These are phyloP conservation scores for Drechmeria coniospora DNA, from an alignment of 2,329 filamentous ascomycete genomes.

Conservation along the genomic window DNA sequence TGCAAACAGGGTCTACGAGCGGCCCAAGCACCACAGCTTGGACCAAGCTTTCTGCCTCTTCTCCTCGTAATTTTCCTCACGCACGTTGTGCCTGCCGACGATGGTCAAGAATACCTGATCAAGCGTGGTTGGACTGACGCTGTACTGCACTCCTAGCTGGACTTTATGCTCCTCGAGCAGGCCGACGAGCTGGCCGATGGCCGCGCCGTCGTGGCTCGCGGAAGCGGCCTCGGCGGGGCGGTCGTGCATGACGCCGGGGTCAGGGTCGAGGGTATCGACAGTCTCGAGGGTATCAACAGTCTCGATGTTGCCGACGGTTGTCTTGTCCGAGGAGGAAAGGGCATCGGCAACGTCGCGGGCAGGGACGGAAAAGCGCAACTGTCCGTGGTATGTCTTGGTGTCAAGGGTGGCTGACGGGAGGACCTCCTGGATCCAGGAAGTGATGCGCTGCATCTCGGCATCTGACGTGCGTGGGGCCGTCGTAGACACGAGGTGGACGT, in stretches of 20 bases:
- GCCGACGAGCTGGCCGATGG: conserved; percentile 55
- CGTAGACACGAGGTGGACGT: conserved; percentile 66
- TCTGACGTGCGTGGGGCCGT: conserved; percentile 58
- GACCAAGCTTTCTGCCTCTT: conserved; percentile 10
- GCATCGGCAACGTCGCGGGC: conserved; percentile 22
- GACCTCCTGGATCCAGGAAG: conserved; percentile 44
- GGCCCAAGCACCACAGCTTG: conserved; percentile 1
- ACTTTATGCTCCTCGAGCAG: conserved; percentile 57
- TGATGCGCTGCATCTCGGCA: conserved; percentile 51
- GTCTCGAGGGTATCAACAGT: neutral
- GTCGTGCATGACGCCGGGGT: neutral
- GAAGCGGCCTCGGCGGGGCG: conserved; percentile 8
- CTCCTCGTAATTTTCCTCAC: conserved; percentile 50
- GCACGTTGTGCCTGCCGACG: conserved; percentile 62
- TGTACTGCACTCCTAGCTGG: conserved; percentile 62
- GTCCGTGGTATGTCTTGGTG: conserved; percentile 65
- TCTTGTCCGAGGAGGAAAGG: neutral
- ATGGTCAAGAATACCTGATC: conserved; percentile 86
- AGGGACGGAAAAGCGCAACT: conserved; percentile 70
- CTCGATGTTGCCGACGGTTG: neutral
- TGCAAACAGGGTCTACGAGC: neutral
- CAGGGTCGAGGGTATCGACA: neutral
- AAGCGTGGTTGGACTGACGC: conserved; percentile 70
- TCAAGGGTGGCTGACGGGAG: conserved; percentile 56
- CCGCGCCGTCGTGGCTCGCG: conserved; percentile 23